phyloP scores from a whole-genome alignment of 192 early-diverging fungal genomes.

The Chytriomyces sp. region DNA sequence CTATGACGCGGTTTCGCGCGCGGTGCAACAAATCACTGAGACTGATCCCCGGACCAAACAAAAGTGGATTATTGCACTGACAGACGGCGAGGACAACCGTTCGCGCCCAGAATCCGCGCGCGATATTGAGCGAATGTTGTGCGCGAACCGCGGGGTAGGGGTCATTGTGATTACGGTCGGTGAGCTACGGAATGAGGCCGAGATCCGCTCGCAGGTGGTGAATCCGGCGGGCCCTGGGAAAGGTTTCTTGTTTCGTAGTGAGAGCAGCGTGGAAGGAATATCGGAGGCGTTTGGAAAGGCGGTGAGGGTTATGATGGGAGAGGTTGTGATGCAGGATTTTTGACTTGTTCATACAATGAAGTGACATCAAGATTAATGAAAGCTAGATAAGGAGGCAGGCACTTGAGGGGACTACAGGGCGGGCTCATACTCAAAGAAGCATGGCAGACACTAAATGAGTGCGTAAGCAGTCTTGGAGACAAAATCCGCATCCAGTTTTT shows the following conservation, averaged over 20 bases:
- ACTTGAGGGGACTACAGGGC: too few species aligned
- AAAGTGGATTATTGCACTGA: conserved; percentile 4
- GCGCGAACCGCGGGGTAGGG: neutral
- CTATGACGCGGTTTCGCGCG: conserved; percentile 1
- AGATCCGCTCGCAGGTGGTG: neutral
- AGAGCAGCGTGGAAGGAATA: neutral
- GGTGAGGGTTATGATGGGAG: neutral
- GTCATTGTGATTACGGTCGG: conserved; percentile 18
- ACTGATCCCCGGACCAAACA: neutral
- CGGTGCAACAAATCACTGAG: neutral
- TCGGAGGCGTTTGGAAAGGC: conserved; percentile 9
- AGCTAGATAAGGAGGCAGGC: too few species aligned
- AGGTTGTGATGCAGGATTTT: neutral
- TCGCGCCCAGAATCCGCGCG: neutral
- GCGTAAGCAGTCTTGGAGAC: too few species aligned
- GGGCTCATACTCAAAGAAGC: too few species aligned
- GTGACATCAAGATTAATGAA: too few species aligned
- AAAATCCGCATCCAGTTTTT: too few species aligned
- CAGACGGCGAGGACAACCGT: conserved; percentile 5
- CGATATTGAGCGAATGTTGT: neutral
- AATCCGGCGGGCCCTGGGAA: neutral
- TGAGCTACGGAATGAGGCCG: neutral
- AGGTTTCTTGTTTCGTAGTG: neutral
- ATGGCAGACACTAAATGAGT: too few species aligned
- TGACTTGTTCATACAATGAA: too few species aligned